These are phyloP conservation scores for Fomitiporia mediterranea DNA, from an alignment of 1,284 basidiomycete species.

Conservation along the genomic window DNA sequence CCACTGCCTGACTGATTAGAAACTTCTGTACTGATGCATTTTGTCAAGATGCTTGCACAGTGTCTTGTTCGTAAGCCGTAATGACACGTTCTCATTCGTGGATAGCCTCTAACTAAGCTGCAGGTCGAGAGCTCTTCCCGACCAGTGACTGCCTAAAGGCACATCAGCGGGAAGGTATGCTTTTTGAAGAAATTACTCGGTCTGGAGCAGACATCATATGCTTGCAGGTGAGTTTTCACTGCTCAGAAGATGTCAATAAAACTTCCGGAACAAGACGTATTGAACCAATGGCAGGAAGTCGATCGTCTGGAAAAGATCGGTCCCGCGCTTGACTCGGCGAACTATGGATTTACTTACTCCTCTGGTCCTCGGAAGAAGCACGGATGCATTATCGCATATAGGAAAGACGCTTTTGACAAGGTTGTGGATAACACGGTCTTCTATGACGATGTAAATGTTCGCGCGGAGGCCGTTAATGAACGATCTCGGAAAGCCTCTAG, in stretches of 20 bases:
- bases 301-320: slow-evolving; percentile 59
- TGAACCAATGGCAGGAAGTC: slow-evolving; percentile 54
- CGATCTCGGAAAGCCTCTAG: slow-evolving; percentile 49
- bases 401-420: slow-evolving; percentile 45
- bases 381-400: slow-evolving; percentile 78
- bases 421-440: slow-evolving; percentile 44
- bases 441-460: slow-evolving; percentile 65
- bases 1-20: slow-evolving; percentile 13
- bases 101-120: background rate
- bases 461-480: slow-evolving; percentile 33
- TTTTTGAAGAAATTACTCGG: slow-evolving; percentile 64
- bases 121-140: slow-evolving; percentile 83
- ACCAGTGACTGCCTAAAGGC: slow-evolving; percentile 79
- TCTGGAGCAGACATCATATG: slow-evolving; percentile 76
- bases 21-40: slow-evolving; percentile 13
- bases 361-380: slow-evolving; percentile 63
- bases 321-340: slow-evolving; percentile 23
- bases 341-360: slow-evolving; percentile 32
- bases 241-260: background rate
- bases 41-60: slow-evolving; percentile 67
- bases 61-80: slow-evolving; percentile 70
- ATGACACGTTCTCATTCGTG: slow-evolving; percentile 2
- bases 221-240: slow-evolving; percentile 58
- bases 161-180: slow-evolving; percentile 66
- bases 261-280: background rate